Conservation (phyloP, 306 rosid genomes). For the Macrotyloma uniflorum region DNA sequence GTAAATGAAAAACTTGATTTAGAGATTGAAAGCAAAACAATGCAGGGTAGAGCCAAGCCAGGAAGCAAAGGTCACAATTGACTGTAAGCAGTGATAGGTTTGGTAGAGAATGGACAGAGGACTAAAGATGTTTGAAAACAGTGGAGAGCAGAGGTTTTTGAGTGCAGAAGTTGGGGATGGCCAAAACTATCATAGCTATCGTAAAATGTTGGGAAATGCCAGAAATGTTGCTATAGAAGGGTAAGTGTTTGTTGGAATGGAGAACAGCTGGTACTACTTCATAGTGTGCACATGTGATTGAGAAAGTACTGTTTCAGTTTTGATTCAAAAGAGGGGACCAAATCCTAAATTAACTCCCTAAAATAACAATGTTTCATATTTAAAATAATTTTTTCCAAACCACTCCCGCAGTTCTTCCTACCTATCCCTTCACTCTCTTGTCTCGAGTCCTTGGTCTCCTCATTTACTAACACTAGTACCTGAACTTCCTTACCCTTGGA, state of each 20-base stretch:
- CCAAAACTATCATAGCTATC: neutral
- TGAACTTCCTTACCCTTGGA: too few species aligned
- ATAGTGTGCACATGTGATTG: neutral
- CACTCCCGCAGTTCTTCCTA: too few species aligned
- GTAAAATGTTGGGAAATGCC: neutral
- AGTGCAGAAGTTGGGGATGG: neutral
- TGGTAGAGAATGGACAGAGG: neutral
- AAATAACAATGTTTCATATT: too few species aligned
- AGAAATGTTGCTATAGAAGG: neutral
- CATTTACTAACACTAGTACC: too few species aligned
- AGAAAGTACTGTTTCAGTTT: neutral
- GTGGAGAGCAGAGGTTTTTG: neutral
- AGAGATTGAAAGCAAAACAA: too few species aligned
- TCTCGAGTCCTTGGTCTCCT: too few species aligned
- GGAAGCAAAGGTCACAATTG: neutral
- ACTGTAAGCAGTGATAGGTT: neutral
- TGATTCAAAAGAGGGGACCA: neutral
- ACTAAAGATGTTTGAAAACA: neutral
- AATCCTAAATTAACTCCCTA: neutral
- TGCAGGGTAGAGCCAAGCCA: neutral
- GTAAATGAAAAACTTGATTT: neutral
- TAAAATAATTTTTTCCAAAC: neutral
- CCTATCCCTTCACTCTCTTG: too few species aligned
- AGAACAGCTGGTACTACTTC: neutral
- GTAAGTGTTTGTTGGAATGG: neutral